Evolutionary conservation across 768 basidiomycete species (phyloP), one percentile per base, ranked within the genome.

Genomic region (Pleurotus cornucopiae): DNA sequence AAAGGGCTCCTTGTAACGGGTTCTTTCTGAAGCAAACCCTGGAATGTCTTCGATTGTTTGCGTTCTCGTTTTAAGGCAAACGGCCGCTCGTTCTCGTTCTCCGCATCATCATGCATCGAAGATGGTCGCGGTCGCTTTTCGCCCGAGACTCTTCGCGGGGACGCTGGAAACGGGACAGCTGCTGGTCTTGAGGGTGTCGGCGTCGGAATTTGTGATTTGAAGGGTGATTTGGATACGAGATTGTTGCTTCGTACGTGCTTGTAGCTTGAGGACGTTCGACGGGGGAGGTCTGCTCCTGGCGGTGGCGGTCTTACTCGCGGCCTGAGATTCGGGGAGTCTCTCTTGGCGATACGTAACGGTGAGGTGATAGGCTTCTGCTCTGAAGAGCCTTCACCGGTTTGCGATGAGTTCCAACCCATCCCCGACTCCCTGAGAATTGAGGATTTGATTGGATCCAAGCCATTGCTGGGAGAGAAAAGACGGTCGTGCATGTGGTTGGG

Each of bases 1-100:
- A 94, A 94, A 18, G 91, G 91, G 63, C 89, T 91, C 74, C 87
- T 91, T 23, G 84, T 83, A 23, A 94, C 91, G 6, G 86, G 86
- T 65, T 91, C 89, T 63, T 79, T 85, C 69, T 89, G 78, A 1
- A 85, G 76, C 49, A 94, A 81, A 20, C 81, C 83, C 63, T 90
- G 86, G 60, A 86, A 86, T 4, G 77, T 81, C 65, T 83, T 85
- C 54, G 88, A 90, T 66, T 92, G 87, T 46, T 85, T 81, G 44
- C 89, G 80, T 68, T 86, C 85, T 57, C 85, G 73, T 66, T 89
- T 91, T 63, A 81, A 75, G 6, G 83, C 76, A 56, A 89, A 80
- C 0, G 87, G 87, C 41, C 82, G 81, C 58, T 88, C 85, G 56
- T 89, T 89, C 68, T 87, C 84, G 16, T 66, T 65, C 67, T 87